Percentiles rank a stretch among this genome's conserved stretches.
phyloP scores from a whole-genome alignment of 371 early-diverging fungal species.

The Actinomortierella ambigua region DNA sequence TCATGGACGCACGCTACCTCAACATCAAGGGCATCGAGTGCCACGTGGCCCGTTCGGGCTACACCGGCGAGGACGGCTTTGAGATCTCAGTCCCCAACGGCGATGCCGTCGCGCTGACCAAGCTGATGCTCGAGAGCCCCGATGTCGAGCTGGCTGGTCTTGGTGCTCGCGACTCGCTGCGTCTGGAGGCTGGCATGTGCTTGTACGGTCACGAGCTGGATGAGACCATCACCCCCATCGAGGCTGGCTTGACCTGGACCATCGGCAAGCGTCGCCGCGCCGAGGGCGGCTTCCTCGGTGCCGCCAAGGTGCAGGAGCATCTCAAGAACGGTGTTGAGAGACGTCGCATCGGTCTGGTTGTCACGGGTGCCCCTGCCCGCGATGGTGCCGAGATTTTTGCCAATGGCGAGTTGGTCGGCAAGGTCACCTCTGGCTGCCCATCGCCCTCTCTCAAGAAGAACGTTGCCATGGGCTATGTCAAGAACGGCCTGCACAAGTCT shows the following conservation, averaged over 20 bases:
- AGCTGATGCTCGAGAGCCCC: slow-evolving; percentile 72
- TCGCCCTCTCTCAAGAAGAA: slow-evolving; percentile 94
- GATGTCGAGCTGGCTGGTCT: slow-evolving; percentile 93
- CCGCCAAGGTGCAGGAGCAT: slow-evolving; percentile 83
- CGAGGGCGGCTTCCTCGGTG: slow-evolving; percentile 96
- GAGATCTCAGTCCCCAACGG: slow-evolving; percentile 90
- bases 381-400: slow-evolving; percentile 77
- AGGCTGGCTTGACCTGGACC: slow-evolving; percentile 95
- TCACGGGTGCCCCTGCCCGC: slow-evolving; percentile 96
- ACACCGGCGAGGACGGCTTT: slow-evolving; percentile 99
- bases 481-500: slow-evolving; percentile 83
- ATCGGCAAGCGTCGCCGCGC: slow-evolving; percentile 89
- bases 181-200: slow-evolving; percentile 97
- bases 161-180: slow-evolving; percentile 93
- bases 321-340: slow-evolving; percentile 81
- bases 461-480: slow-evolving; percentile 97
- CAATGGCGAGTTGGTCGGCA: slow-evolving; percentile 70
- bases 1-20: slow-evolving; percentile 86
- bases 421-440: slow-evolving; percentile 93
- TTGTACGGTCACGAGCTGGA: slow-evolving; percentile 96
- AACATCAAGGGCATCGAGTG: slow-evolving; percentile 80
- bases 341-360: slow-evolving; percentile 89
- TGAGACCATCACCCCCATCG: slow-evolving; percentile 91
- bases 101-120: slow-evolving; percentile 71
- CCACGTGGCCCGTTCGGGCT: slow-evolving; percentile 95